phyloP scores from a whole-genome alignment of 768 basidiomycete genomes.

The Mycena venus region DNA sequence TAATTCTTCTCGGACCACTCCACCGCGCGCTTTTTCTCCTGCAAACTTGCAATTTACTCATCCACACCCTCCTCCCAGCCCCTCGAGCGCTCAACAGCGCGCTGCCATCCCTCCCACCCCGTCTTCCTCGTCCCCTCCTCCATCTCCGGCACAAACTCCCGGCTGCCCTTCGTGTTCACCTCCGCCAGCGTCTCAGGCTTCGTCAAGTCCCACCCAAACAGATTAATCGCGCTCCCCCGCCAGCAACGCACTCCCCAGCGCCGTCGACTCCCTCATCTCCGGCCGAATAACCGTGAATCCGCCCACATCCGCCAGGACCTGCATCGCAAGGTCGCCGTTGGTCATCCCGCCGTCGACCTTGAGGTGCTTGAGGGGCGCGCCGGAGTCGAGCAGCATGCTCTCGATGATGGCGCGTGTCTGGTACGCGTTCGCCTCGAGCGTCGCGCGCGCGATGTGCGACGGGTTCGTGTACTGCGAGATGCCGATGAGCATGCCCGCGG shows the following conservation, averaged over 20 bases:
- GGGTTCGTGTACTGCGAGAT: conserved; percentile 91
- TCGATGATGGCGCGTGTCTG: conserved; percentile 96
- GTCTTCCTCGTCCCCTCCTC: conserved; percentile 67
- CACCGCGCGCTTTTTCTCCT: not conserved
- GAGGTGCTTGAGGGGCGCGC: conserved; percentile 81
- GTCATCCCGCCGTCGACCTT: conserved; percentile 99
- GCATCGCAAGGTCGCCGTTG: conserved; percentile 91
- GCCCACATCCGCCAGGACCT: conserved; percentile 87
- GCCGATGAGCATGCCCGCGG: conserved; percentile 88
- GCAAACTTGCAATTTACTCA: not conserved
- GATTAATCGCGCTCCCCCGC: conserved; percentile 88
- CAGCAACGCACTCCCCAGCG: conserved; percentile 93
- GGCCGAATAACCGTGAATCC: conserved; percentile 94
- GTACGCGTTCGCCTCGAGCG: conserved; percentile 95
- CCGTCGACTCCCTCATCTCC: conserved; percentile 99
- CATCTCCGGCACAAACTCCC: conserved; percentile 73
- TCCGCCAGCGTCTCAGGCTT: conserved; percentile 86
- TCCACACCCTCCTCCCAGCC: conserved; percentile 28
- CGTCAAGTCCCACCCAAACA: conserved; percentile 94
- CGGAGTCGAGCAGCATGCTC: conserved; percentile 94
- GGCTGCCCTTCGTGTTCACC: conserved; percentile 90
- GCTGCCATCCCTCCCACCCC: conserved; percentile 88
- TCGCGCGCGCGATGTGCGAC: conserved; percentile 93
- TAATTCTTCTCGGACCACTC: not conserved
- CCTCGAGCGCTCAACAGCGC: conserved; percentile 82